phyloP scores from a whole-genome alignment of 176 grass and related monocot species.

The Musa troglodytarum region DNA sequence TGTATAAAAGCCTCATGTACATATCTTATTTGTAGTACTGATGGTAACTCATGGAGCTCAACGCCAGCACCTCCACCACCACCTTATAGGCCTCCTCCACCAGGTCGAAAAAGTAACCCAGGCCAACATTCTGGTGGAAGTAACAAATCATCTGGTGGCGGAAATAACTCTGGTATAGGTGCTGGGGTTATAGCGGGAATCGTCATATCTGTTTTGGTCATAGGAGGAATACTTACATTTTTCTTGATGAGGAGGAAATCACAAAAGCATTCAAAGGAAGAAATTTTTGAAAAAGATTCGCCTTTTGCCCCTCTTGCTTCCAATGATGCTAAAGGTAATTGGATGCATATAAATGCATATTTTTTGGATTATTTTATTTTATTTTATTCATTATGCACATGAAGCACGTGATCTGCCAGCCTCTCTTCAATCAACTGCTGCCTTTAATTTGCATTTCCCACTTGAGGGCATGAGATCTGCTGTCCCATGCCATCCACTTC shows the following conservation, averaged over 20 bases:
- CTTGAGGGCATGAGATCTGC: not conserved
- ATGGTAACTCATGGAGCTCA: conserved; percentile 83
- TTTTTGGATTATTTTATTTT: not conserved
- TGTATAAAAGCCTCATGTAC: not conserved
- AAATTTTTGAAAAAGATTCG: conserved; percentile 61
- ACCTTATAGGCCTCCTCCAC: conserved; percentile 72
- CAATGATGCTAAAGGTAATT: conserved; percentile 64
- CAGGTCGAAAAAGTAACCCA: conserved; percentile 42
- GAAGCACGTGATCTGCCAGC: not conserved
- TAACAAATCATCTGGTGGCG: conserved; percentile 28
- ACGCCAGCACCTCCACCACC: conserved; percentile 82
- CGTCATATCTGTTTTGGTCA: conserved; percentile 63
- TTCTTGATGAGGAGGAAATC: conserved; percentile 67
- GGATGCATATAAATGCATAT: not conserved
- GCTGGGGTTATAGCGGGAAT: conserved; percentile 78
- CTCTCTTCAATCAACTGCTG: not conserved
- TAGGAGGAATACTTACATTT: conserved; percentile 62
- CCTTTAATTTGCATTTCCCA: not conserved
- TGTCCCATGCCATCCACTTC: no score
- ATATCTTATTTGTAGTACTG: conserved; percentile 45
- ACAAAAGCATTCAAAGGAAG: conserved; percentile 30
- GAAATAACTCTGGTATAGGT: conserved; percentile 57
- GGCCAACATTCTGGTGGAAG: conserved; percentile 38
- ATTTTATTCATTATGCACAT: not conserved
- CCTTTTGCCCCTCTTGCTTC: conserved; percentile 58